phyloP scores from a whole-genome alignment of 1,139 yeast species.

The Taphrina flavorubra region DNA sequence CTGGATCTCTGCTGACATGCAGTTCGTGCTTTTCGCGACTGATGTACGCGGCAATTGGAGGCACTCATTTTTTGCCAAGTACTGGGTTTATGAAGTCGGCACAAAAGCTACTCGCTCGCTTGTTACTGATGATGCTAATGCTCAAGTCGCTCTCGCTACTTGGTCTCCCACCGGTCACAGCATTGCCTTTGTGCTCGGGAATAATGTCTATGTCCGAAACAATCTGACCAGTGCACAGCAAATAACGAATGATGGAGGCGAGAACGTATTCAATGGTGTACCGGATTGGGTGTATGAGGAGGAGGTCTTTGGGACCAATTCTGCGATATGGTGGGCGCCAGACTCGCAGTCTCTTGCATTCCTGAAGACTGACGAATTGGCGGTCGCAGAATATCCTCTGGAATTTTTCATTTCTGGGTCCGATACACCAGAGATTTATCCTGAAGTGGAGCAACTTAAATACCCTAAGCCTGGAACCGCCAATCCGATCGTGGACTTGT shows the following conservation, averaged over 20 bases:
- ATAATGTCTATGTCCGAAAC: conserved; percentile 65
- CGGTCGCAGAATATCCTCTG: conserved; percentile 68
- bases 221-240: conserved; percentile 50
- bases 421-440: conserved; percentile 58
- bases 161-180: conserved; percentile 77
- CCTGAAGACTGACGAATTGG: conserved; percentile 71
- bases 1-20: conserved; percentile 42
- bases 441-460: conserved; percentile 62
- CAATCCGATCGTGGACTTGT: conserved; percentile 67
- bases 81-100: conserved; percentile 65
- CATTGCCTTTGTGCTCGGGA: conserved; percentile 69
- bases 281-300: conserved; percentile 99
- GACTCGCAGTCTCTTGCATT: conserved; percentile 69
- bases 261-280: conserved; percentile 74
- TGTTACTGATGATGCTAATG: conserved; percentile 23
- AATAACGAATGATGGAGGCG: conserved; percentile 73
- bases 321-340: conserved; percentile 87
- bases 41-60: conserved; percentile 68
- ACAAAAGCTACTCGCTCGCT: conserved; percentile 50
- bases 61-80: conserved; percentile 71
- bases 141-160: conserved; percentile 53
- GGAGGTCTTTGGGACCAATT: conserved; percentile 71
- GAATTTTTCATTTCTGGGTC: conserved; percentile 59
- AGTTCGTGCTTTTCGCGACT: conserved; percentile 50
- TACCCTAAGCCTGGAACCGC: conserved; percentile 89